These are phyloP conservation scores for Yamadazyma membranifaciens DNA, from an alignment of 1,139 yeast genomes.

Conservation along the genomic window DNA sequence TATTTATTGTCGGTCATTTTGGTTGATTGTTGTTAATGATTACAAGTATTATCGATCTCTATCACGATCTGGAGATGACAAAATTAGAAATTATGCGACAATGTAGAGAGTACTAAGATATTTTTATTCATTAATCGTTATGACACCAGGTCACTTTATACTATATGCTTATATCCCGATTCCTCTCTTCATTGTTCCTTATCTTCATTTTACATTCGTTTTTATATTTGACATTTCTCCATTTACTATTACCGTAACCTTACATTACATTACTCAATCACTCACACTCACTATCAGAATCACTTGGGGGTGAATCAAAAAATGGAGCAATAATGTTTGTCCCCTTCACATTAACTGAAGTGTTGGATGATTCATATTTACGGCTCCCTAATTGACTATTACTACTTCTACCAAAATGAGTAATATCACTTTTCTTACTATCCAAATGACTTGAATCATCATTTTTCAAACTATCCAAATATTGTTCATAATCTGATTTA, in stretches of 20 bases:
- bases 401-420: not conserved
- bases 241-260: no score
- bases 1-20: slow-evolving; percentile 16
- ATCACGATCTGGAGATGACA: no score
- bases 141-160: not conserved
- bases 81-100: not conserved
- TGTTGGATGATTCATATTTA: slow-evolving; percentile 14
- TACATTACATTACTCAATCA: no score
- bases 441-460: slow-evolving; percentile 11
- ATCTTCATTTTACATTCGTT: no score
- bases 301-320: slow-evolving; percentile 39
- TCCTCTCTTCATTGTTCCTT: no score
- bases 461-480: slow-evolving; percentile 18
- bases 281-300: slow-evolving; percentile 14
- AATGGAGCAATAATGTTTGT: slow-evolving; percentile 36
- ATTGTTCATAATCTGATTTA: slow-evolving; percentile 20
- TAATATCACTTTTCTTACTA: not conserved
- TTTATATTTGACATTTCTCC: no score
- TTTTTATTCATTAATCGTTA: not conserved
- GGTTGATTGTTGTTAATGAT: not conserved
- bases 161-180: not conserved
- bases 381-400: slow-evolving; percentile 2
- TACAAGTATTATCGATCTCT: no score
- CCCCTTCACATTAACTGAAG: slow-evolving; percentile 7
- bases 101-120: no score